These are phyloP conservation scores for Diaporthe aspalathi DNA, from an alignment of 2,329 filamentous ascomycete species.

Conservation along the genomic window DNA sequence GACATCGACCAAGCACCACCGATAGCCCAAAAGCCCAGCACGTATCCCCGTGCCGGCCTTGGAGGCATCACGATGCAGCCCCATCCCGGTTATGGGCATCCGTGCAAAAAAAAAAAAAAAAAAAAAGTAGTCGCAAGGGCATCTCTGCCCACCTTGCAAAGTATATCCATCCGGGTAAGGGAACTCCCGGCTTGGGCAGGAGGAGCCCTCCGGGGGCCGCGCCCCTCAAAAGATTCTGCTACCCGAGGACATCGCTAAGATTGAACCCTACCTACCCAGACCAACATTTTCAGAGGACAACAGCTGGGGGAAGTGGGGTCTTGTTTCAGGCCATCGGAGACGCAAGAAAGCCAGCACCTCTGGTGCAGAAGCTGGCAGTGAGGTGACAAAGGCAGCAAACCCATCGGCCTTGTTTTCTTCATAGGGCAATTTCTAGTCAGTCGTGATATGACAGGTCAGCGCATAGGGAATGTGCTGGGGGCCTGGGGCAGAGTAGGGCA, in stretches of 20 bases:
- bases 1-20: too few species aligned
- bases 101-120: too few species aligned
- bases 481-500: not conserved
- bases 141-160: too few species aligned
- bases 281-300: not conserved
- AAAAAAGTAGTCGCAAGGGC: too few species aligned
- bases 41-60: too few species aligned
- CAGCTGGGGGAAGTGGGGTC: too few species aligned
- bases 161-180: not conserved
- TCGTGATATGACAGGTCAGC: constrained; percentile 5
- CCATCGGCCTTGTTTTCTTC: not conserved
- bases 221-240: not conserved
- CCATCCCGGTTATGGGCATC: too few species aligned
- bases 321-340: not conserved
- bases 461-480: not conserved
- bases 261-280: too few species aligned
- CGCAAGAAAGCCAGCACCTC: not conserved
- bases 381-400: too few species aligned
- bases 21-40: too few species aligned
- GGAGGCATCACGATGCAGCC: too few species aligned
- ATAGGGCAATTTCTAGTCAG: not conserved
- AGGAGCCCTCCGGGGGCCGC: not conserved
- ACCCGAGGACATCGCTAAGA: constrained; percentile 5
- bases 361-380: not conserved
- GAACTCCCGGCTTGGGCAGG: not conserved